Conservation (phyloP, 1,284 basidiomycete genomes). For the Puccinia triticina region DNA sequence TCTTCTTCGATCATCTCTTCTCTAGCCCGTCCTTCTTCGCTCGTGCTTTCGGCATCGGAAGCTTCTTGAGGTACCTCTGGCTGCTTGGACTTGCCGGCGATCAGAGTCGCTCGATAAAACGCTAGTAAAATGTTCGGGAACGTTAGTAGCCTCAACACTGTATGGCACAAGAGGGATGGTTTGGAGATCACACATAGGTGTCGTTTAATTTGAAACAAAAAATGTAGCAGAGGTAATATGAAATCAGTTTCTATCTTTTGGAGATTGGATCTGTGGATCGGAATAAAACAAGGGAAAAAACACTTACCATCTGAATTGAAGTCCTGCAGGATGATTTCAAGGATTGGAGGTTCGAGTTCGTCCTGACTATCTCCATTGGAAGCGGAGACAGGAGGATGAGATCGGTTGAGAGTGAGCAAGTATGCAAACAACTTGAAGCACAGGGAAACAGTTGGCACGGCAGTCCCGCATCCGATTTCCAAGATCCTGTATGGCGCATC, state of each 20-base stretch:
- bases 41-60: not conserved
- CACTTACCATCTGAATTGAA: conserved; percentile 52
- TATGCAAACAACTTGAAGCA: conserved; percentile 26
- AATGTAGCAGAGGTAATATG: not conserved
- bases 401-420: not conserved
- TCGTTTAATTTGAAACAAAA: not conserved
- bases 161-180: too few species aligned
- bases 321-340: conserved; percentile 41
- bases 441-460: conserved; percentile 22
- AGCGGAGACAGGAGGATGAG: not conserved
- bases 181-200: conserved; percentile 48
- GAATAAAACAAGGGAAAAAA: not conserved
- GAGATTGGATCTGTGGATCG: not conserved
- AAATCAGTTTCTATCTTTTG: not conserved
- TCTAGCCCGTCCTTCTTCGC: not conserved
- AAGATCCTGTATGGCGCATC: not conserved
- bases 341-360: conserved; percentile 5
- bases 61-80: not conserved
- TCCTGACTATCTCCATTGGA: not conserved
- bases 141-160: conserved; percentile 63
- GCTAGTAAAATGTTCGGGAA: conserved; percentile 84
- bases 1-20: conserved; percentile 58
- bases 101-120: conserved; percentile 64
- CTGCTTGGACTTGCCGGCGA: not conserved
- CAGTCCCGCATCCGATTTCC: conserved; percentile 47